Percentiles rank a stretch among this genome's conserved stretches.
Conservation (phyloP, 1,284 basidiomycete species). For the Trichosporon faecale region DNA sequence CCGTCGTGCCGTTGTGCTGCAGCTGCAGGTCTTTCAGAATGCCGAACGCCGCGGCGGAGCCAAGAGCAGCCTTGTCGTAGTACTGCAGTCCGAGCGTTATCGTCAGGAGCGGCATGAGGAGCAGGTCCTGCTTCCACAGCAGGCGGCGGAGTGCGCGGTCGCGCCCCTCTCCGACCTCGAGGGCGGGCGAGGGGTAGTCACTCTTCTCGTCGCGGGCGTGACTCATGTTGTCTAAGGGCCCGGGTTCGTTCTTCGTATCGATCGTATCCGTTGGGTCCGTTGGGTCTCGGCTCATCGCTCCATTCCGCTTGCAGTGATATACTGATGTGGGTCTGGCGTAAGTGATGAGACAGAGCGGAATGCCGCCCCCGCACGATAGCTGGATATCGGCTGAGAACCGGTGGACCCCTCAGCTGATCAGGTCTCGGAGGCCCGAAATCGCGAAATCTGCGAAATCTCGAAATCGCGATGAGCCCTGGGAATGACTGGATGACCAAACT, state of each 20-base stretch:
- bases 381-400: neutral
- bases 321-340: neutral
- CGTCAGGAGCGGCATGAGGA: constrained; percentile 53
- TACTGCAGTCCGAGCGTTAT: constrained; percentile 55
- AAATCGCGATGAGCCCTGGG: neutral
- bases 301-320: neutral
- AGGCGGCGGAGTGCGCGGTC: constrained; percentile 20
- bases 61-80: constrained; percentile 57
- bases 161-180: neutral
- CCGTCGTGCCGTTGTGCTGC: constrained; percentile 45
- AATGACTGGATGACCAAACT: neutral
- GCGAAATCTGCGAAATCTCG: too few species aligned
- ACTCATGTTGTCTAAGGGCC: neutral
- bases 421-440: neutral
- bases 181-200: neutral
- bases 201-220: neutral
- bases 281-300: neutral
- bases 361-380: neutral
- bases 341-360: neutral
- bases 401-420: neutral
- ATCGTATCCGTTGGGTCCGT: neutral
- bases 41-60: constrained; percentile 56
- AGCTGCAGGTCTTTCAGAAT: constrained; percentile 54
- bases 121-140: constrained; percentile 43
- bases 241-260: neutral